Evolutionary conservation across 345 rosid species (phyloP).

Genomic region (Salix dunnii): DNA sequence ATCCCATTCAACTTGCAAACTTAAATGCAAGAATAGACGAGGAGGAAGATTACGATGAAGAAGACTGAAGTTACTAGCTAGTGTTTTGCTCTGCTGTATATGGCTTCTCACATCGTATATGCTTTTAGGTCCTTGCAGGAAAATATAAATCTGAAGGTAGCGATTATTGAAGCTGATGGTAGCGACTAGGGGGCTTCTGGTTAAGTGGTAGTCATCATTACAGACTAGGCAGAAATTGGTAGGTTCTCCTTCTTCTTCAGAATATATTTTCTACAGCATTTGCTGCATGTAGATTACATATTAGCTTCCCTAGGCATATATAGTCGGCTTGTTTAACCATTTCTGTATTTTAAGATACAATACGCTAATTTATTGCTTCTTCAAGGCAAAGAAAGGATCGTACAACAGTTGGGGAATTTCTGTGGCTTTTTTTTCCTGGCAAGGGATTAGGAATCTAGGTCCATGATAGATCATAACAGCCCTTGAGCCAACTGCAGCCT

Average conservation of each 20-base stretch:
- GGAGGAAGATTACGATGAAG: slow-evolving; percentile 59
- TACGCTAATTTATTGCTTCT: neutral
- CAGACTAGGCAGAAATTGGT: neutral
- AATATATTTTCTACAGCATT: neutral
- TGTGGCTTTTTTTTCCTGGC: too few relatives aligned
- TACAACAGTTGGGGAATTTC: too few relatives aligned
- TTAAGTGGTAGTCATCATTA: too few relatives aligned
- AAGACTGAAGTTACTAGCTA: slow-evolving; percentile 12
- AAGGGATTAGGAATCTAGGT: too few relatives aligned
- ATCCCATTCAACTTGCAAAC: slow-evolving; percentile 28
- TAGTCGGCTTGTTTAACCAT: neutral
- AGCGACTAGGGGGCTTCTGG: neutral
- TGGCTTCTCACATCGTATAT: neutral
- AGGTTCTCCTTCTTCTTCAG: neutral
- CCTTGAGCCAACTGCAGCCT: too few relatives aligned
- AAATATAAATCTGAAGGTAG: neutral
- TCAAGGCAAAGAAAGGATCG: too few relatives aligned
- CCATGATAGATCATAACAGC: too few relatives aligned
- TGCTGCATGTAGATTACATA: neutral
- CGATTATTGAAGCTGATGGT: neutral
- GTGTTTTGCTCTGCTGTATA: neutral
- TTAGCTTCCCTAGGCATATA: neutral
- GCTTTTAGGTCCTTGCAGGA: slow-evolving; percentile 7
- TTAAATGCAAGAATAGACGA: slow-evolving; percentile 34
- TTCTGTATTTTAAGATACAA: neutral